Base-by-base conservation (phyloP, 306 rosid genomes). In the Rubus idaeus region DNA sequence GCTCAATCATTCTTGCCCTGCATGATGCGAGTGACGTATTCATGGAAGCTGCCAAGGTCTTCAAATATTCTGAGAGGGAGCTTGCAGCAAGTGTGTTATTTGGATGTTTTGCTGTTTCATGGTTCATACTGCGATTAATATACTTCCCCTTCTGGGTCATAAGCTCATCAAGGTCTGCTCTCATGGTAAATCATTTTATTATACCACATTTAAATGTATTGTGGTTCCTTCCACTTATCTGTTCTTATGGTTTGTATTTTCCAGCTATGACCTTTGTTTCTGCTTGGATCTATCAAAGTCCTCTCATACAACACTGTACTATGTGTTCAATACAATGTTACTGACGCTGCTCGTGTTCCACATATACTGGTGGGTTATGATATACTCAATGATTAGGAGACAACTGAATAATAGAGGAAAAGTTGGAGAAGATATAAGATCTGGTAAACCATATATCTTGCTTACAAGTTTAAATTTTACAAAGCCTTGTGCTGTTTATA, bases 351-450 rank as follows among this genome's bases (percentile, higher is more conserved):
- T 95, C 75, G 89, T 92, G 85, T 95, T 95, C 86, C 99, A 95
- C 87, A 66, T 95, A 86, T 95, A 95, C 88, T 95, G 99, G 99
- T 95, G 99, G 99, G 78, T 89, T 79, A 96, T 92, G 84, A 95
- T 95, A 87, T 90, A 85, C 71, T 75, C 92, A 13, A 95, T 95
- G 99, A 85, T 95, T 80, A 58, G 58, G 52, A 89, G 90, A 79
- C 99, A 88, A 81, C 88, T 95, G 88, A 84, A 87, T 78, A 95
- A 95, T 75, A 88, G 97, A 44, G 99, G 99, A 60, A 77, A 86
- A 85, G 99, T 95, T 79, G 99, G 99, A 71, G 99, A 95, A 79
- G 97, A 92, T 86, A 95, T 95, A 81, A 95, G 99, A 95, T 92
- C 97, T 71, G 99, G 99, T 95, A 85, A 70, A 79, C 80, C 51